A percentile compares a stretch with the other conserved stretches of the same genome.
These are phyloP conservation scores for Chlorella sp. DNA, from an alignment of 139 green algal genomes.

Conservation along the genomic window DNA sequence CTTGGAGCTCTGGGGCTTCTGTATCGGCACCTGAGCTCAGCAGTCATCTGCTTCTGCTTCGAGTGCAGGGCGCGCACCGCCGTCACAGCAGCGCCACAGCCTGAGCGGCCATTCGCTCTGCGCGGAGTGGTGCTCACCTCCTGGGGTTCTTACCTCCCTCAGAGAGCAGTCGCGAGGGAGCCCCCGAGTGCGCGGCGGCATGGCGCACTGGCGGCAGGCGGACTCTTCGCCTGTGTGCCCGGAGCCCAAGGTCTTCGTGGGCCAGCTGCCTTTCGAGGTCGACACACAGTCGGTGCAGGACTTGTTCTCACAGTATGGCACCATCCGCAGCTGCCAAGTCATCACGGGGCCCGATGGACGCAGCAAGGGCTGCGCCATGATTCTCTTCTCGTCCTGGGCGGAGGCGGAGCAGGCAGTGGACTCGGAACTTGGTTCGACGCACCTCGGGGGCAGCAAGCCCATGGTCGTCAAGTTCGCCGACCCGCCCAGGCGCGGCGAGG, in stretches of 20 bases:
- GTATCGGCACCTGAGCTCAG: no score
- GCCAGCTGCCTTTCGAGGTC: conserved; percentile 52
- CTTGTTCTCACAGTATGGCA: conserved; percentile 68
- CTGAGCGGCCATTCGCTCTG: no score
- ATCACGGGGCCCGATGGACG: conserved; percentile 58
- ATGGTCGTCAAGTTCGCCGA: conserved; percentile 82
- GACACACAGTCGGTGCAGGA: conserved; percentile 57
- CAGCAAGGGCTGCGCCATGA: conserved; percentile 75
- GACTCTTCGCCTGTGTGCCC: not conserved
- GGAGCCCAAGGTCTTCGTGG: conserved; percentile 46
- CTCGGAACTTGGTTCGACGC: conserved; percentile 52
- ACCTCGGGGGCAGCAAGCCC: conserved; percentile 33
- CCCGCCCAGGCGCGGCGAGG: conserved; percentile 45
- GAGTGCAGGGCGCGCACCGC: no score
- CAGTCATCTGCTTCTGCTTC: no score
- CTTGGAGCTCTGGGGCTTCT: no score
- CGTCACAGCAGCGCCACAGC: no score
- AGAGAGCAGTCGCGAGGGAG: no score
- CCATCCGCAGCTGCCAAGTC: conserved; percentile 56
- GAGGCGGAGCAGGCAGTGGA: conserved; percentile 66
- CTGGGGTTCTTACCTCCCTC: no score
- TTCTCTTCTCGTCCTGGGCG: conserved; percentile 60
- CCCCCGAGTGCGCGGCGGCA: no score
- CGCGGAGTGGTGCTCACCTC: no score
- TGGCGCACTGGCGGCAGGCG: not conserved